Evolutionary conservation across 768 basidiomycete genomes (phyloP), one percentile per base, ranked within the genome.

Genomic region (Polyporus arcularius): DNA sequence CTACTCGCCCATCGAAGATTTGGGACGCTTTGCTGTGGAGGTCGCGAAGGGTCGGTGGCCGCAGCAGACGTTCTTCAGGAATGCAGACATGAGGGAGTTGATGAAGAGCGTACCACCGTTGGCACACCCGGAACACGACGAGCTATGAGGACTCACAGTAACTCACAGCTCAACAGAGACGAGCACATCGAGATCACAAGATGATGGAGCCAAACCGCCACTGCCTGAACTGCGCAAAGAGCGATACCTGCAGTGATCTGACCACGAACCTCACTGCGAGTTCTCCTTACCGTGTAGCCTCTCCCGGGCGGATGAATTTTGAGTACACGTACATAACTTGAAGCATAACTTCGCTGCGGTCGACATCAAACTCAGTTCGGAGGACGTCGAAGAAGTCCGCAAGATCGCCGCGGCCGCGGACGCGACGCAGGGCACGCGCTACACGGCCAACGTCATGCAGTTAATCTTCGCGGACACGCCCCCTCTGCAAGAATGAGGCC

Each of bases 41-140:
- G 74, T 80, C 50, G 80, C 80, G 18, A 81, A 79, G 65, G 76
- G 78, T 26, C 77, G 79, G 52, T 82, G 80, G 80, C 76, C 80
- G 69, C 80, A 79, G 62, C 77, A 69, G 39, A 61, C 43, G 5
- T 40, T 72, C 14, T 72, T 69, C 60, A 40, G 65, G 48, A 74
- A 74, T 43, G 59, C 55, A 38, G 53, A 60, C 43, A 68, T 69
- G 65, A 60, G 64, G 43, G 55, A 60, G 57, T 39, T 67, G 15
- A 43, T 65, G 53, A 61, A 64, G 40, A 51, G 64, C 46, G 35
- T 59, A 16, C 35, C 35, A 31, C 50, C 28, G n/a, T 6, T 35
- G 21, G 4, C 32, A 14, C 26, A 18, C 21, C 14, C 21, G 28
- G 3, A 6, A 9, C 46, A 48, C 46, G 26, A 26, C 6, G 46